Conservation (phyloP, 2,329 filamentous ascomycete genomes). For the Truncatella angustata region DNA sequence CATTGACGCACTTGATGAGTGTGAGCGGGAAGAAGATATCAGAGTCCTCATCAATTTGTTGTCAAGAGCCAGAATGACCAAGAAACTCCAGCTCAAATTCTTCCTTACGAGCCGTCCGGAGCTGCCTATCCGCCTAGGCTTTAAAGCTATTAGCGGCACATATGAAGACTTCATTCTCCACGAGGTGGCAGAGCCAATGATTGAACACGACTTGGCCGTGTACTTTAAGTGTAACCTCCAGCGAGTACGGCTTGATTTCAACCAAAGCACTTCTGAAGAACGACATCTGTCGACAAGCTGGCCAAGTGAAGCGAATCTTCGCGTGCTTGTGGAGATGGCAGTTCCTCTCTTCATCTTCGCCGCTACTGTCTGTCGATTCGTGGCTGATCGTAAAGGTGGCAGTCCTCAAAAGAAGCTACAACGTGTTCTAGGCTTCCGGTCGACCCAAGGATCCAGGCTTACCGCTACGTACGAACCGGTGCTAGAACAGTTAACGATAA, state of each 20-base stretch:
- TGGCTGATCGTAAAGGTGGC: conserved; percentile 16
- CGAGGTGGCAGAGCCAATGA: conserved; percentile 24
- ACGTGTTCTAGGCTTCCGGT: not conserved
- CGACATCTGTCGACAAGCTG: conserved; percentile 7
- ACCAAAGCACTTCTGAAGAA: conserved; percentile 7
- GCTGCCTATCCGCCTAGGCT: conserved; percentile 31
- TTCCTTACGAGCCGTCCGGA: conserved; percentile 41
- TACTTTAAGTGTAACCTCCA: conserved; percentile 28
- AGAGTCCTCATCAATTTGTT: conserved; percentile 26
- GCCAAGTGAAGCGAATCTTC: not conserved
- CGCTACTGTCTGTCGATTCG: conserved; percentile 28
- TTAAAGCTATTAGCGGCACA: conserved; percentile 21
- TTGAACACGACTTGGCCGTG: conserved; percentile 33
- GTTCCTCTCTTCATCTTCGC: conserved; percentile 35
- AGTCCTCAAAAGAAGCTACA: not conserved
- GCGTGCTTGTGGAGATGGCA: conserved; percentile 19
- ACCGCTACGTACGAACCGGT: not conserved
- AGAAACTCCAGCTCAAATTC: conserved; percentile 21
- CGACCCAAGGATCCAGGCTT: not conserved
- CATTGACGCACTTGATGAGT: conserved; percentile 35
- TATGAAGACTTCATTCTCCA: conserved; percentile 32
- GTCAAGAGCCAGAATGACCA: conserved; percentile 10
- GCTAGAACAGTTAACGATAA: not conserved
- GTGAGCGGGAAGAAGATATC: conserved; percentile 26
- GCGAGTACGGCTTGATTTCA: conserved; percentile 23